Conservation (phyloP, 2,329 filamentous ascomycete genomes). For the Trichoderma simmonsii region DNA sequence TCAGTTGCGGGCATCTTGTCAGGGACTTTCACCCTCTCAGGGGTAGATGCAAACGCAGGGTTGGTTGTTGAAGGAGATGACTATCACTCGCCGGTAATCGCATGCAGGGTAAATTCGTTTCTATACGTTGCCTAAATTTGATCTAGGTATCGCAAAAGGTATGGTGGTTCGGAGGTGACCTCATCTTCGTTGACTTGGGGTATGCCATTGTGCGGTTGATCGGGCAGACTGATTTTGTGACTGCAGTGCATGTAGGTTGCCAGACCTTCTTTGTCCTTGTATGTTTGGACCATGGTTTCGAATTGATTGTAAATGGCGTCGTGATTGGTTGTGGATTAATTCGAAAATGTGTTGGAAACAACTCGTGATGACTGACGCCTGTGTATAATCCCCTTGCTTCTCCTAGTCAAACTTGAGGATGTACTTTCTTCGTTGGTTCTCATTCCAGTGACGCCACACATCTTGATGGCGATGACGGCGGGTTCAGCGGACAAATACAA, state of each 20-base stretch:
- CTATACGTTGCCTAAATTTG: background rate
- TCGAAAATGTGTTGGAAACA: background rate
- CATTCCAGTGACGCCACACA: conserved; percentile 6
- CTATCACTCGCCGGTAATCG: background rate
- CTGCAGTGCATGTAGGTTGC: no score
- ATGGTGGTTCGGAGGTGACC: background rate
- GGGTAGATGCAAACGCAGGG: no score
- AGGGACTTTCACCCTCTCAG: no score
- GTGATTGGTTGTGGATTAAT: background rate
- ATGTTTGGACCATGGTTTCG: background rate
- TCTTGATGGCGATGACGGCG: background rate
- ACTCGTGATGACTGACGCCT: background rate
- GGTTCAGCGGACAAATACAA: background rate
- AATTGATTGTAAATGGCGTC: background rate
- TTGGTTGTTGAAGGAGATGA: background rate
- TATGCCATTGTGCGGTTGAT: no score
- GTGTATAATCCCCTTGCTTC: no score
- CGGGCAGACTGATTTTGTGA: no score
- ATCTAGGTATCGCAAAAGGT: background rate
- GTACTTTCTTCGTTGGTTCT: background rate
- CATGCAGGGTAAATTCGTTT: background rate
- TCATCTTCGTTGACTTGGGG: background rate
- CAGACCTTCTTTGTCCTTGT: background rate
- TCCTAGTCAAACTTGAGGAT: no score
- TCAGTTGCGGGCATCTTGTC: no score